Evolutionary conservation across 1,139 yeast genomes (phyloP).

Genomic region (Hansenula lynferdii): DNA sequence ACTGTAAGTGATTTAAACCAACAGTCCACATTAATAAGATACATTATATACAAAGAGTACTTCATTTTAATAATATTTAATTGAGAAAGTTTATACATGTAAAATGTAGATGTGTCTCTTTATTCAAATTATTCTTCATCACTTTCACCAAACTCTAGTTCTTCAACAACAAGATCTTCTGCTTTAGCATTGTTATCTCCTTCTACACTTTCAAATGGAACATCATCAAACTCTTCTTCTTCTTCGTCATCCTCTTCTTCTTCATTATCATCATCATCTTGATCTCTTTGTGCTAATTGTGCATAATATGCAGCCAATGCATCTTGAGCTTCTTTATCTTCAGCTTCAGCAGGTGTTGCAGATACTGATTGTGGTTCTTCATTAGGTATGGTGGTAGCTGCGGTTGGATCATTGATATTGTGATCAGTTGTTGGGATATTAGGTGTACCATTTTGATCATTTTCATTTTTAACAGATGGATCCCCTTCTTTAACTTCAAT

Average conservation of each 20-base stretch:
- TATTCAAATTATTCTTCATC: slow-evolving; percentile 20
- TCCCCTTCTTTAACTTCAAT: slow-evolving; percentile 34
- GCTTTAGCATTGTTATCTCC: too few species aligned
- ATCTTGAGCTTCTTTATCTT: slow-evolving; percentile 65
- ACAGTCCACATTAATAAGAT: too few species aligned
- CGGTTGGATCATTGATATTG: too few species aligned
- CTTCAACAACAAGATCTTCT: slow-evolving; percentile 11
- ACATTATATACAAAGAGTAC: too few species aligned
- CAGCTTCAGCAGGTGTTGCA: slow-evolving; percentile 26
- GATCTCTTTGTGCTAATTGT: slow-evolving; percentile 38
- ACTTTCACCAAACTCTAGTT: slow-evolving; percentile 17
- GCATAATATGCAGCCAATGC: slow-evolving; percentile 76
- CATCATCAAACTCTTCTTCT: slow-evolving; percentile 36
- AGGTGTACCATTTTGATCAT: too few species aligned
- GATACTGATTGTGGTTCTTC: too few species aligned
- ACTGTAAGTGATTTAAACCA: neutral
- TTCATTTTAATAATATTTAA: too few species aligned
- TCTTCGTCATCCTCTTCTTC: slow-evolving; percentile 51
- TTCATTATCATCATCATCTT: slow-evolving; percentile 46
- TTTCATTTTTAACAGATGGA: too few species aligned
- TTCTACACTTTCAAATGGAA: slow-evolving; percentile 30
- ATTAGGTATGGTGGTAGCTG: too few species aligned
- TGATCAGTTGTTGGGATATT: too few species aligned
- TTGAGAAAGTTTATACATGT: too few species aligned
- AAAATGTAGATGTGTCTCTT: too few species aligned